Evolutionary conservation across 78 protist species (phyloP).

Genomic region (Monocercomonoides exilis): DNA sequence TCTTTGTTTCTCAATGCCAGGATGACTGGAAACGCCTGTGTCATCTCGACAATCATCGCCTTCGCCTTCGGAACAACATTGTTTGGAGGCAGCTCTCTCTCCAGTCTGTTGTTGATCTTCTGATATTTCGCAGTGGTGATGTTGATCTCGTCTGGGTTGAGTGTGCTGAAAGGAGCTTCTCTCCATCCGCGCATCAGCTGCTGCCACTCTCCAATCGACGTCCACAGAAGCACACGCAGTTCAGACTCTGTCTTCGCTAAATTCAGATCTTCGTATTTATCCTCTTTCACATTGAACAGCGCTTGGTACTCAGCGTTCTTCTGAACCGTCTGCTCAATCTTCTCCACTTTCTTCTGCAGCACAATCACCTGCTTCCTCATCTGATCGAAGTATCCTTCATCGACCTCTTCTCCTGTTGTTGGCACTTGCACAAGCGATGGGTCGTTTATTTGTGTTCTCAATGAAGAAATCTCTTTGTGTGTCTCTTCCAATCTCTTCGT

Average conservation of each 20-base stretch:
- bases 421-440: not conserved
- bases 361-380: not conserved
- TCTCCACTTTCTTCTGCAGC: not conserved
- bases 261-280: not conserved
- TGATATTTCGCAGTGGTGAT: not conserved
- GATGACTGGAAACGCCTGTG: conserved; percentile 30
- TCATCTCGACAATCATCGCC: conserved; percentile 8
- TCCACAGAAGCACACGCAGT: not conserved
- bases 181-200: not conserved
- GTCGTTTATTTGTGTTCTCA: not conserved
- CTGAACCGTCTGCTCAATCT: not conserved
- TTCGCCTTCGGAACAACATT: not conserved
- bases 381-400: not conserved
- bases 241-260: not conserved
- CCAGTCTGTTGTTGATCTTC: not conserved
- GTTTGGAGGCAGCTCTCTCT: not conserved
- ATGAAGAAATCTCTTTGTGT: not conserved
- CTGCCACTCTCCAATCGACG: not conserved
- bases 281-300: conserved; percentile 5
- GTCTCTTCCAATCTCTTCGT: not conserved
- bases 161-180: not conserved
- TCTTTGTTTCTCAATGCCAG: conserved; percentile 29
- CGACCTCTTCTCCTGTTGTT: not conserved
- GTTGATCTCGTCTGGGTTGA: not conserved
- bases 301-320: not conserved